phyloP scores from a whole-genome alignment of 164 flowering plant species.

The Pachysandra terminalis region DNA sequence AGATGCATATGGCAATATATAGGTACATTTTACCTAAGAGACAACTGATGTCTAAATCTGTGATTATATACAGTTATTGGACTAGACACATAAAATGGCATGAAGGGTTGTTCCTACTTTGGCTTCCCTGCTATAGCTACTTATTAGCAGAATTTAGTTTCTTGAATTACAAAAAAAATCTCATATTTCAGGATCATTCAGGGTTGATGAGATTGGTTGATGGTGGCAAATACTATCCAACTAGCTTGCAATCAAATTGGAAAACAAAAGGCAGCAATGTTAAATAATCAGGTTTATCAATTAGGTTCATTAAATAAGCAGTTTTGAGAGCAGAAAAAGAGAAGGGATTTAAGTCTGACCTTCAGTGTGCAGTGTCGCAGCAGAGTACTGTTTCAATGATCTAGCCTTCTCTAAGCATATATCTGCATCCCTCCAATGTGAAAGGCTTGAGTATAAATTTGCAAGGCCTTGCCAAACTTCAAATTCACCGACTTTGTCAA shows the following conservation, averaged over 20 bases:
- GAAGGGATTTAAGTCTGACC: constrained; percentile 46
- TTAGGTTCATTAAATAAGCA: too few relatives aligned
- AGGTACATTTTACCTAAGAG: too few relatives aligned
- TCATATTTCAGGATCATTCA: background rate
- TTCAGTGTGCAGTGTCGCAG: constrained; percentile 62
- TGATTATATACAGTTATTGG: too few relatives aligned
- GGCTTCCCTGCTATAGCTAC: too few relatives aligned
- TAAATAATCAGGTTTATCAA: background rate
- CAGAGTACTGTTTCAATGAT: constrained; percentile 55
- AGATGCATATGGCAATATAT: too few relatives aligned
- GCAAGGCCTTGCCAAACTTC: constrained; percentile 98
- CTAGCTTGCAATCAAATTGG: background rate
- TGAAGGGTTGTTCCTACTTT: too few relatives aligned
- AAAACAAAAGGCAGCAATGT: background rate
- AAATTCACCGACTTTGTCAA: constrained; percentile 64
- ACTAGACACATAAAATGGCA: too few relatives aligned
- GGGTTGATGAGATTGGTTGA: background rate
- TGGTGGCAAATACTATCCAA: background rate
- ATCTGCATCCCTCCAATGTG: constrained; percentile 93
- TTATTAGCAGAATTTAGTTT: too few relatives aligned
- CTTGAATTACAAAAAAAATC: background rate
- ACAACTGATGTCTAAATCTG: too few relatives aligned
- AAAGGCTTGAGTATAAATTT: constrained; percentile 74
- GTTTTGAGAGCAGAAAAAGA: background rate
- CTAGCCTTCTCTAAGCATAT: constrained; percentile 80